Evolutionary conservation across 352 stramenopile genomes (phyloP).

Genomic region (Phytophthora fragariaefolia): DNA sequence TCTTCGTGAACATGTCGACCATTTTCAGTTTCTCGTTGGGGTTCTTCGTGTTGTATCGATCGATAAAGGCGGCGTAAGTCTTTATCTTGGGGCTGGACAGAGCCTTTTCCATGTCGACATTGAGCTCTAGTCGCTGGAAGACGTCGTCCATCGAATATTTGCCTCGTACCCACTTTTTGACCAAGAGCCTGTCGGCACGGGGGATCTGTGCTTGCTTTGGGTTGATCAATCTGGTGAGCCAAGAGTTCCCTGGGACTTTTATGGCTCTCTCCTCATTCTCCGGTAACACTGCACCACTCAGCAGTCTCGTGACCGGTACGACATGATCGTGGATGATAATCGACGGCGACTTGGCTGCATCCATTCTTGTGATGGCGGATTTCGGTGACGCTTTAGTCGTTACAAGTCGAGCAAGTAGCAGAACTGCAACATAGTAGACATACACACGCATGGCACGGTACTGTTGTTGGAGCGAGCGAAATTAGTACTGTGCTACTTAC

Average conservation of each 20-base stretch:
- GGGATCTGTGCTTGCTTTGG: neutral
- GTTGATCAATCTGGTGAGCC: neutral
- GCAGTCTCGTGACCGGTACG: neutral
- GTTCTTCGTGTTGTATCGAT: neutral
- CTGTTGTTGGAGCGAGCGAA: no score
- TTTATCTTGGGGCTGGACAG: constrained; percentile 1
- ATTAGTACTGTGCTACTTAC: no score
- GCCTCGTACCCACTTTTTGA: neutral
- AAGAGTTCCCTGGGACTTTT: neutral
- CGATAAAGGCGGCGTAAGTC: neutral
- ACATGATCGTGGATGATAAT: neutral
- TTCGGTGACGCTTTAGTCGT: neutral
- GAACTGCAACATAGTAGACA: neutral
- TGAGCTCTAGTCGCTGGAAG: neutral
- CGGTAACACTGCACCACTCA: neutral
- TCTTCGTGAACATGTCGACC: constrained; percentile 1
- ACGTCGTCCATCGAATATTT: neutral
- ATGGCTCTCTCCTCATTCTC: neutral
- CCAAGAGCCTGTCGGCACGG: neutral
- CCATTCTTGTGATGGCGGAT: neutral
- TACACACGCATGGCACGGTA: neutral
- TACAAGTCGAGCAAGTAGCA: neutral
- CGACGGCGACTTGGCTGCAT: neutral
- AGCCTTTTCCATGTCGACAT: neutral
- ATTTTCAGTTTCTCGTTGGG: neutral